These are phyloP conservation scores for Nemania diffusa DNA, from an alignment of 2,329 filamentous ascomycete species.

Conservation along the genomic window DNA sequence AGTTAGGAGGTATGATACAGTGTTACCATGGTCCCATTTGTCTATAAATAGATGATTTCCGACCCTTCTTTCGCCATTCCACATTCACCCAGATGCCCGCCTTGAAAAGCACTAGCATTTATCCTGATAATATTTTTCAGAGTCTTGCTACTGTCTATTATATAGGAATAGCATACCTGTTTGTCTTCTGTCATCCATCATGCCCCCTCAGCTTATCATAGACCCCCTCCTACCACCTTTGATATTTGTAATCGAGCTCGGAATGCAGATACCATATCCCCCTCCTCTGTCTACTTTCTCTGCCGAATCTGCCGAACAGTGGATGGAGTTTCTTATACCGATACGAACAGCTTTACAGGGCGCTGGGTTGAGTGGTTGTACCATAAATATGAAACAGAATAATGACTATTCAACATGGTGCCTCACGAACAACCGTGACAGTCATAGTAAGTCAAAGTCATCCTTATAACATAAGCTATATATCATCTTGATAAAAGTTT, in stretches of 20 bases:
- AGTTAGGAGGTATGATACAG: not conserved
- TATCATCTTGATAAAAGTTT: not conserved
- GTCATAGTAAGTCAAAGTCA: not conserved
- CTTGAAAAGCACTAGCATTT: not conserved
- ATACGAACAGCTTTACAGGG: not conserved
- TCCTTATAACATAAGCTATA: too few relatives aligned
- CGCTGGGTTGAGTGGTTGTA: not conserved
- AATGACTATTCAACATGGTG: conserved; percentile 14
- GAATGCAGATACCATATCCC: not conserved
- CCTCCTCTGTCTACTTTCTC: not conserved
- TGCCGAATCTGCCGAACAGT: not conserved
- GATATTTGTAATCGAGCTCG: not conserved
- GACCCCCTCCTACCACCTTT: too few relatives aligned
- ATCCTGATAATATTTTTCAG: too few relatives aligned
- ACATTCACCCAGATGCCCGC: not conserved
- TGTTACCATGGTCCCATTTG: not conserved
- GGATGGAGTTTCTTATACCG: not conserved
- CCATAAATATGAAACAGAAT: not conserved
- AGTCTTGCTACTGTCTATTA: not conserved
- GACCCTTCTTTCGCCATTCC: not conserved
- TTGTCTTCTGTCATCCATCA: not conserved
- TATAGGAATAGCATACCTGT: not conserved
- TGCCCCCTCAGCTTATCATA: too few relatives aligned
- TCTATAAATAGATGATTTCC: not conserved
- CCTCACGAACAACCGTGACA: conserved; percentile 3